These are phyloP conservation scores for Leavenworthia alabamica DNA, from an alignment of 345 rosid genomes.

Conservation along the genomic window DNA sequence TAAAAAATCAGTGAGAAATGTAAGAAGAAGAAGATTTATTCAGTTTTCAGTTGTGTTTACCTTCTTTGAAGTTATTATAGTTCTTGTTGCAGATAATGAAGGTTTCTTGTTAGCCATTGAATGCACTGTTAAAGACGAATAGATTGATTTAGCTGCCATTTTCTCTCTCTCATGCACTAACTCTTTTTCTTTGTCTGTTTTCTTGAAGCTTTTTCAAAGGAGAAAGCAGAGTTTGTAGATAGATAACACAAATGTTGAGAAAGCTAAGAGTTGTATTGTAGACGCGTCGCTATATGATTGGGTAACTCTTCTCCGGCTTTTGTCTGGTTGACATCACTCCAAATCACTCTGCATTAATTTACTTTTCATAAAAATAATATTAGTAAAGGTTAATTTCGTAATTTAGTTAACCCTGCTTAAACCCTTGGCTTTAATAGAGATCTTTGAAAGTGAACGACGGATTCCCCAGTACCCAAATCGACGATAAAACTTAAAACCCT, in stretches of 20 bases:
- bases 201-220: slow-evolving; percentile 3
- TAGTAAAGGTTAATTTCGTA: slow-evolving; percentile 23
- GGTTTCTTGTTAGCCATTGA: slow-evolving; percentile 77
- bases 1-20: neutral
- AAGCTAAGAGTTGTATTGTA: slow-evolving; percentile 23
- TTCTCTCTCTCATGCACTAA: slow-evolving; percentile 38
- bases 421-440: neutral
- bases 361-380: neutral
- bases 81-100: slow-evolving; percentile 41
- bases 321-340: slow-evolving; percentile 15
- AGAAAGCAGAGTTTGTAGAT: slow-evolving; percentile 11
- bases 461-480: slow-evolving; percentile 1
- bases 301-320: neutral
- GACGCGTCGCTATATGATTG: slow-evolving; percentile 23
- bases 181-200: neutral
- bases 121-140: slow-evolving; percentile 34
- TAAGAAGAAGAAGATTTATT: neutral
- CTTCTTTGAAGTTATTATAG: slow-evolving; percentile 49
- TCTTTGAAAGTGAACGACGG: neutral
- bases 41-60: no score
- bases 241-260: neutral
- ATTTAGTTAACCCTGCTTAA: neutral
- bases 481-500: neutral
- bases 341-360: no score
- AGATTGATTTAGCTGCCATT: slow-evolving; percentile 33